These are phyloP conservation scores for Nannochloropsis gaditana DNA, from an alignment of 108 stramenopile species.

Conservation along the genomic window DNA sequence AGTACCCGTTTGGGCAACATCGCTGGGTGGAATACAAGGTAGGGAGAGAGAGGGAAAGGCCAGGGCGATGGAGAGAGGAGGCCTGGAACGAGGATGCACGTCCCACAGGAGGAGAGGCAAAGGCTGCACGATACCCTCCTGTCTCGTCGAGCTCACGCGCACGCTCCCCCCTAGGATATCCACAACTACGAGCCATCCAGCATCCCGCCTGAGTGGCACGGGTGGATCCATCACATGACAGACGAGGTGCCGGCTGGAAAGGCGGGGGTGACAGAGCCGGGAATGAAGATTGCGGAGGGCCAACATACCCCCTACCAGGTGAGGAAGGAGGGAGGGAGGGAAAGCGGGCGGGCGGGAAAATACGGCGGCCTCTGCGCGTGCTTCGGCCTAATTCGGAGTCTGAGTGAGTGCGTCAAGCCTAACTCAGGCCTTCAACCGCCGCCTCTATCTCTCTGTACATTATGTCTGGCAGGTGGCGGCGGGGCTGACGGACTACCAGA, in stretches of 20 bases:
- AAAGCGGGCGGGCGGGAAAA: not conserved
- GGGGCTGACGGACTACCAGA: not conserved
- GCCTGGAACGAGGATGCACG: too few species aligned
- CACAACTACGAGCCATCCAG: constrained; percentile 85
- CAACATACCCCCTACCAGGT: constrained; percentile 33
- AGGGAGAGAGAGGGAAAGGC: not conserved
- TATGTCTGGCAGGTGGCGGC: not conserved
- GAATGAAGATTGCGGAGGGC: constrained; percentile 42
- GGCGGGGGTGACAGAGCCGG: constrained; percentile 48
- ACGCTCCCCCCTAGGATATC: constrained; percentile 56
- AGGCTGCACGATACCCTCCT: too few species aligned
- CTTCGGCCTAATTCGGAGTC: not conserved
- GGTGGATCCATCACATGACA: constrained; percentile 84
- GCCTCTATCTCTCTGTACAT: not conserved
- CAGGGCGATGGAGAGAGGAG: not conserved
- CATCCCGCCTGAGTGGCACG: constrained; percentile 87
- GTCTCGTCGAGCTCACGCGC: too few species aligned
- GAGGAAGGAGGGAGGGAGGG: not conserved
- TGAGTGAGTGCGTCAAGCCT: not conserved
- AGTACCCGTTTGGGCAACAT: constrained; percentile 87
- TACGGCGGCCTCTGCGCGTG: not conserved
- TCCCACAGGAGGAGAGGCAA: too few species aligned
- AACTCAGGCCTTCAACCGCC: not conserved
- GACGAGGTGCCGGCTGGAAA: constrained; percentile 68
- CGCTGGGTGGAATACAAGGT: constrained; percentile 87